These are phyloP conservation scores for Guyanaporus albipodus DNA, from an alignment of 768 basidiomycete species.

Conservation along the genomic window DNA sequence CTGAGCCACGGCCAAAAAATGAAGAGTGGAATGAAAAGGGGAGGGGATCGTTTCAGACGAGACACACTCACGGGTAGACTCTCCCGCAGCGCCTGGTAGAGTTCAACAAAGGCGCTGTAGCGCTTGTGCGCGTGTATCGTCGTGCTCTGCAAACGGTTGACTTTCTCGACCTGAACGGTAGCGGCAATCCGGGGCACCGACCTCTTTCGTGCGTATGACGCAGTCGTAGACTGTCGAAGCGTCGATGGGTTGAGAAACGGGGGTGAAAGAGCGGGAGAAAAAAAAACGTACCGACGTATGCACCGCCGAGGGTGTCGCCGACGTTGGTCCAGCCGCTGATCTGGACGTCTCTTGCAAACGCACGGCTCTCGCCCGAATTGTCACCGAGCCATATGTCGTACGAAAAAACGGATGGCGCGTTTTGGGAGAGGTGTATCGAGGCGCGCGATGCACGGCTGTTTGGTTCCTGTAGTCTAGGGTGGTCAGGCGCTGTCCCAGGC, in stretches of 20 bases:
- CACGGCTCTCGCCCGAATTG: slow-evolving; percentile 46
- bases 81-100: slow-evolving; percentile 44
- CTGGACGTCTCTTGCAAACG: slow-evolving; percentile 62
- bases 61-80: slow-evolving; percentile 49
- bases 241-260: background rate
- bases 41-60: background rate
- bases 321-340: slow-evolving; percentile 72
- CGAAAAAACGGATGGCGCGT: slow-evolving; percentile 56
- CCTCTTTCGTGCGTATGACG: slow-evolving; percentile 63
- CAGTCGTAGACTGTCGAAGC: slow-evolving; percentile 57
- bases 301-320: slow-evolving; percentile 58
- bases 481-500: background rate
- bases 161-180: no score
- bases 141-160: slow-evolving; percentile 57
- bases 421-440: slow-evolving; percentile 25
- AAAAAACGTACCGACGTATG: slow-evolving; percentile 54
- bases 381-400: slow-evolving; percentile 69
- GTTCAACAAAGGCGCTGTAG: slow-evolving; percentile 60
- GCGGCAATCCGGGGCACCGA: background rate
- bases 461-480: slow-evolving; percentile 13
- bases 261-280: background rate
- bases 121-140: slow-evolving; percentile 63
- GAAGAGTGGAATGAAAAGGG: no score
- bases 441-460: slow-evolving; percentile 24
- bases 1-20: no score